phyloP scores from a whole-genome alignment of 331 rosid genomes.

The Malus hybrid region DNA sequence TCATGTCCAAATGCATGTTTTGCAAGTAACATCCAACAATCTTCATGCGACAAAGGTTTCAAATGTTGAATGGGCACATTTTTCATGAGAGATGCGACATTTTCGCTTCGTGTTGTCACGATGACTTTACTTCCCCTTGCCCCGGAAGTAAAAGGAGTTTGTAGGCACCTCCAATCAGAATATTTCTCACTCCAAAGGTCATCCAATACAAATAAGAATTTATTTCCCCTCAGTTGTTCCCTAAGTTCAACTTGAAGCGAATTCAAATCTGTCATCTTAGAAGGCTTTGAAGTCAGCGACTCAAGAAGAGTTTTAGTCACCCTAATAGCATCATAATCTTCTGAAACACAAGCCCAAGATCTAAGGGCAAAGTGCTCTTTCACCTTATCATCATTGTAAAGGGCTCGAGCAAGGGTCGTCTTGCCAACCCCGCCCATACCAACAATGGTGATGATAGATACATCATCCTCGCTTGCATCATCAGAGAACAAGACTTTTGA shows the following conservation, averaged over 20 bases:
- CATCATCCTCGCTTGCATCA: too few relatives aligned
- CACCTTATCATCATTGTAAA: too few relatives aligned
- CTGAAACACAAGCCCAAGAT: too few relatives aligned
- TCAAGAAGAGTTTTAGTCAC: not conserved
- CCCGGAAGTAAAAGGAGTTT: not conserved
- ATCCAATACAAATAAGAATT: not conserved
- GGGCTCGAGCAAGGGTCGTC: too few relatives aligned
- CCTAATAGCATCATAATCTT: not conserved
- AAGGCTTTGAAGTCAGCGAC: not conserved
- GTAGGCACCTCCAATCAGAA: not conserved
- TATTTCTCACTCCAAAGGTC: not conserved
- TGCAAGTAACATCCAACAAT: too few relatives aligned
- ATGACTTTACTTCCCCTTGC: not conserved
- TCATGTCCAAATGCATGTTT: too few relatives aligned
- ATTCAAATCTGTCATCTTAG: not conserved
- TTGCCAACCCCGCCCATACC: too few relatives aligned
- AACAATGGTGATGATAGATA: too few relatives aligned
- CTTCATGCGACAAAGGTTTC: too few relatives aligned
- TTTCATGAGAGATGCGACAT: not conserved
- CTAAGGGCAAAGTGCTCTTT: too few relatives aligned
- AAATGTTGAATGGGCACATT: too few relatives aligned
- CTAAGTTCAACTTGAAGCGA: not conserved
- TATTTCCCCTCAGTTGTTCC: not conserved
- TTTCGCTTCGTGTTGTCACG: not conserved
- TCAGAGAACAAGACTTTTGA: too few relatives aligned